A percentile compares a stretch with the other conserved stretches of the same genome.
Evolutionary conservation across 495 filamentous ascomycete genomes (phyloP).

Genomic region (Durotheca rogersii): DNA sequence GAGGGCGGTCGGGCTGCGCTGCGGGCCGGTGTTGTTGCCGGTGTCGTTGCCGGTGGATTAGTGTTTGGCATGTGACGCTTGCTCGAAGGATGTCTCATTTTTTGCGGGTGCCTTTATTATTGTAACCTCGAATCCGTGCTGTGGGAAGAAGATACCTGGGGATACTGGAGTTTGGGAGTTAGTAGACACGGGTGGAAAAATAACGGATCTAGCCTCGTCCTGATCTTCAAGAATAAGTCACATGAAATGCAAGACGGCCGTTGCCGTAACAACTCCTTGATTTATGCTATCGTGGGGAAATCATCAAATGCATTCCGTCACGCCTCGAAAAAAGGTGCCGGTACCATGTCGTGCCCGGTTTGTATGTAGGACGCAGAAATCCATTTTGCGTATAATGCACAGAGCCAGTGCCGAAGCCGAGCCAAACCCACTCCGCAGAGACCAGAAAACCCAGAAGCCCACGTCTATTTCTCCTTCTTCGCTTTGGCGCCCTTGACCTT

Average conservation of each 20-base stretch:
- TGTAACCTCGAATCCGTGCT: slow-evolving; percentile 4
- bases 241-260: neutral
- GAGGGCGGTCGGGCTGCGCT: slow-evolving; percentile 13
- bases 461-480: slow-evolving; percentile 60
- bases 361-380: slow-evolving; percentile 28
- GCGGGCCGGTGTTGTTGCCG: slow-evolving; percentile 20
- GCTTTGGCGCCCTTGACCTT: slow-evolving; percentile 85
- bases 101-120: neutral
- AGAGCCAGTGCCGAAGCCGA: slow-evolving; percentile 30
- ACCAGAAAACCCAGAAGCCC: slow-evolving; percentile 31
- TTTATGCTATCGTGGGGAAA: slow-evolving; percentile 34
- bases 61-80: slow-evolving; percentile 15
- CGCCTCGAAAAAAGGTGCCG: slow-evolving; percentile 28
- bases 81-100: neutral
- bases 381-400: slow-evolving; percentile 30
- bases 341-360: slow-evolving; percentile 20
- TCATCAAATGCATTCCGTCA: slow-evolving; percentile 30
- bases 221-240: too few species aligned
- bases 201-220: slow-evolving; percentile 12
- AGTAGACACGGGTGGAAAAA: neutral
- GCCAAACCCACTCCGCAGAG: slow-evolving; percentile 28
- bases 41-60: slow-evolving; percentile 23
- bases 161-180: slow-evolving; percentile 13
- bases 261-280: slow-evolving; percentile 32
- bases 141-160: slow-evolving; percentile 20